phyloP scores from a whole-genome alignment of 805 yeast species.

The Henningerozyma blattae region DNA sequence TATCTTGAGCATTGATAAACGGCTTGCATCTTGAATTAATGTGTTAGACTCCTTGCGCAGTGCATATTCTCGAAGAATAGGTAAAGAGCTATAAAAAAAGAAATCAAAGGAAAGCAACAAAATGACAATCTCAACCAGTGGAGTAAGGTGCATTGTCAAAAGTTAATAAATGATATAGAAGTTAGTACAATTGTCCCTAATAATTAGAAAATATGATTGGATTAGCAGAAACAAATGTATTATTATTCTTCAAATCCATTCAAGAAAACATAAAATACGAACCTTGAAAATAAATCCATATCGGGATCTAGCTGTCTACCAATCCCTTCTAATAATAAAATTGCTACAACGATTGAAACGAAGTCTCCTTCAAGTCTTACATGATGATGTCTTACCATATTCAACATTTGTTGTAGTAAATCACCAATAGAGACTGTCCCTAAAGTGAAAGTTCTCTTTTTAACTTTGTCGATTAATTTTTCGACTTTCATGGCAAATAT shows the following conservation, averaged over 20 bases:
- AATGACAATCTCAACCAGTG: too few relatives aligned
- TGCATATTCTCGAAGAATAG: slow-evolving; percentile 74
- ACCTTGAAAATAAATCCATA: slow-evolving; percentile 91
- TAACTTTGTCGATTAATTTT: slow-evolving; percentile 66
- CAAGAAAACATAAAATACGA: slow-evolving; percentile 40
- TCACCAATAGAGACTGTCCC: slow-evolving; percentile 92
- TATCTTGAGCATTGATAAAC: slow-evolving; percentile 74
- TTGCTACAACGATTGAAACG: slow-evolving; percentile 89
- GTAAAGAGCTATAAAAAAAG: slow-evolving; percentile 48
- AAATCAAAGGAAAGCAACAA: too few relatives aligned
- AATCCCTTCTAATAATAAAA: slow-evolving; percentile 81
- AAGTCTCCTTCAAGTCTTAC: slow-evolving; percentile 98
- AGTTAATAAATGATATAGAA: not conserved
- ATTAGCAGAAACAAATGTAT: too few relatives aligned
- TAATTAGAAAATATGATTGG: too few relatives aligned
- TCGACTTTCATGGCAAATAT: slow-evolving; percentile 82
- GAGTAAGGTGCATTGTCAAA: not conserved
- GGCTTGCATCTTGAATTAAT: slow-evolving; percentile 41
- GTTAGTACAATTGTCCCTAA: too few relatives aligned
- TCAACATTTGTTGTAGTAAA: slow-evolving; percentile 69
- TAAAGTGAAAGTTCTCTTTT: slow-evolving; percentile 78
- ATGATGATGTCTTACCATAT: slow-evolving; percentile 89
- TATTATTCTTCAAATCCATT: slow-evolving; percentile 17
- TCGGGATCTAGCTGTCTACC: slow-evolving; percentile 92
- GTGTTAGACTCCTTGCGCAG: slow-evolving; percentile 51